Percentiles rank a stretch among this genome's conserved stretches.
phyloP scores from a whole-genome alignment of 345 rosid genomes.

The Gossypium herbaceum region DNA sequence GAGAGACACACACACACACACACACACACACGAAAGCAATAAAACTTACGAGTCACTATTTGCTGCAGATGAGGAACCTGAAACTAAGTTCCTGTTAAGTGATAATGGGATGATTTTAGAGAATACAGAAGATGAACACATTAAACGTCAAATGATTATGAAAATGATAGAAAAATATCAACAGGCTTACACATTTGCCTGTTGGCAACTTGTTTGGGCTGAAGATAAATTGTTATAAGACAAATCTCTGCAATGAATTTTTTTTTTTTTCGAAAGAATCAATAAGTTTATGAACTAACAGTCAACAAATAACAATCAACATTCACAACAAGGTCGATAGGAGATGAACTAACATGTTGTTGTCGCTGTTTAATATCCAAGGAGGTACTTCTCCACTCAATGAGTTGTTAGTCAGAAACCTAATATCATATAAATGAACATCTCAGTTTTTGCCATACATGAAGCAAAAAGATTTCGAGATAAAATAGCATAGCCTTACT shows the following conservation, averaged over 20 bases:
- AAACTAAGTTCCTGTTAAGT: slow-evolving; percentile 56
- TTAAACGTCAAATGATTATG: background rate
- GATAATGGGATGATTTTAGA: slow-evolving; percentile 12
- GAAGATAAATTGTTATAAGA: slow-evolving; percentile 74
- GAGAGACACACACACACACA: background rate
- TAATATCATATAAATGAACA: slow-evolving; percentile 20
- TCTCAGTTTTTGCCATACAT: background rate
- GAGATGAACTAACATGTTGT: slow-evolving; percentile 39
- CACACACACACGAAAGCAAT: background rate
- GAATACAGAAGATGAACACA: background rate
- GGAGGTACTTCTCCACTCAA: slow-evolving; percentile 57
- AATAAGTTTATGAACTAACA: background rate
- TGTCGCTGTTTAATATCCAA: slow-evolving; percentile 33
- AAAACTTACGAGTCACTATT: slow-evolving; percentile 49
- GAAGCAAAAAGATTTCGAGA: background rate
- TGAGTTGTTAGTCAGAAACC: slow-evolving; percentile 76
- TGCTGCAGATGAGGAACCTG: slow-evolving; percentile 40
- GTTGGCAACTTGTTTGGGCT: slow-evolving; percentile 35
- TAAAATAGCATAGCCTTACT: background rate
- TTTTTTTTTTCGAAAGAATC: background rate
- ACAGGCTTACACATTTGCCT: slow-evolving; percentile 43
- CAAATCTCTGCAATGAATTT: slow-evolving; percentile 54
- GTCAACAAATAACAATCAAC: background rate
- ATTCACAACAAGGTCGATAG: background rate
- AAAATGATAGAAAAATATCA: slow-evolving; percentile 1